These are phyloP conservation scores for Penicillium aurantiogriseum DNA, from an alignment of 2,329 filamentous ascomycete genomes.

Conservation along the genomic window DNA sequence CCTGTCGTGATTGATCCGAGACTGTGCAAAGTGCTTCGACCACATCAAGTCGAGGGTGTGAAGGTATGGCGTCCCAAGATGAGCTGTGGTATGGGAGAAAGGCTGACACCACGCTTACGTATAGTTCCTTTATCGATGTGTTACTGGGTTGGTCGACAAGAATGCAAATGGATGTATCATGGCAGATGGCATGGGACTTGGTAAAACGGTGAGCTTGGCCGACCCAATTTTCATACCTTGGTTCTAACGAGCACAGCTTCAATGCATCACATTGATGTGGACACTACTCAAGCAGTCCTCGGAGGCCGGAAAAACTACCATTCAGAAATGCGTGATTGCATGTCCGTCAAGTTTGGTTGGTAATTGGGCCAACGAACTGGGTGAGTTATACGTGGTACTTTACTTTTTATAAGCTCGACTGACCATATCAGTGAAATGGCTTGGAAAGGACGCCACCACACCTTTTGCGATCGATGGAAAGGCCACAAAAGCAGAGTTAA, in stretches of 20 bases:
- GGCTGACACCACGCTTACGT: conserved; percentile 14
- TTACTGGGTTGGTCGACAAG: conserved; percentile 90
- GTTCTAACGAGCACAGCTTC: conserved; percentile 53
- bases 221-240: background rate
- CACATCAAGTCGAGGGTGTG: conserved; percentile 96
- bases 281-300: conserved; percentile 93
- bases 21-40: conserved; percentile 83
- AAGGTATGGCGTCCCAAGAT: conserved; percentile 51
- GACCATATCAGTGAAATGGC: conserved; percentile 70
- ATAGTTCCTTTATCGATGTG: conserved; percentile 85
- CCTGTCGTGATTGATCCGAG: conserved; percentile 94
- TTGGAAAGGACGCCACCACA: conserved; percentile 83
- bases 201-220: conserved; percentile 66
- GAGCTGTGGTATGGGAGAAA: background rate
- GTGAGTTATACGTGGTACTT: conserved; percentile 27
- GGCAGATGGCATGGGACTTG: conserved; percentile 98
- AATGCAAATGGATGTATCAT: conserved; percentile 98
- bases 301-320: conserved; percentile 87
- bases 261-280: conserved; percentile 97
- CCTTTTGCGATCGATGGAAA: conserved; percentile 98
- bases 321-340: conserved; percentile 95
- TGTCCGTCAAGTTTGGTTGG: conserved; percentile 94
- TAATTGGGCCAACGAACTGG: conserved; percentile 95
- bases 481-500: conserved; percentile 89
- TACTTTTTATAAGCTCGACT: conserved; percentile 11